Evolutionary conservation across 2,329 filamentous ascomycete species (phyloP).

Genomic region (Phoma sp.): DNA sequence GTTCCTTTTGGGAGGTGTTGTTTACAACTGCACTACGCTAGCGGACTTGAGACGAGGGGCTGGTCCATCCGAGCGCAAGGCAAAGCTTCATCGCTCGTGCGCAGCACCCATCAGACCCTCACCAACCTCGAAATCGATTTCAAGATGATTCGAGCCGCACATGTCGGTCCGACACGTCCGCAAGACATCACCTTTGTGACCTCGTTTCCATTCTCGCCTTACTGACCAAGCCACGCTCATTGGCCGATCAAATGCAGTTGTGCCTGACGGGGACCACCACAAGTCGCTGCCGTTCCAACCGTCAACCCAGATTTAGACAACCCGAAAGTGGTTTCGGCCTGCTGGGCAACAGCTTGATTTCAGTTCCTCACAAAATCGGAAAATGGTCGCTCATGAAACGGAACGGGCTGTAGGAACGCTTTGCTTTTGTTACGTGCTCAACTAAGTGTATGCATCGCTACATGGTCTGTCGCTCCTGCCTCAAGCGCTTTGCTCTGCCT

Average conservation of each 20-base stretch:
- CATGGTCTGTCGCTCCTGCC: constrained; percentile 17
- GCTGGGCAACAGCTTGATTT: too few relatives aligned
- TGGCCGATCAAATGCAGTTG: not conserved
- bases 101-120: constrained; percentile 17
- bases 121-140: not conserved
- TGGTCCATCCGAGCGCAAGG: constrained; percentile 7
- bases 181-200: not conserved
- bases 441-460: constrained; percentile 30
- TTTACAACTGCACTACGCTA: constrained; percentile 13
- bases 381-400: not conserved
- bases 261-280: not conserved
- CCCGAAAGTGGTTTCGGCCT: too few relatives aligned
- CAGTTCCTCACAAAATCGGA: too few relatives aligned
- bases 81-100: constrained; percentile 18
- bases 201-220: not conserved
- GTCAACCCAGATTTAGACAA: too few relatives aligned
- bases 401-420: constrained; percentile 20
- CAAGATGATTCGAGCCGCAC: not conserved
- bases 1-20: constrained; percentile 2
- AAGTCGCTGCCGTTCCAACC: too few relatives aligned
- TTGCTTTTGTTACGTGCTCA: constrained; percentile 40
- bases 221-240: not conserved
- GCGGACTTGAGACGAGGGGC: constrained; percentile 19
- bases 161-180: constrained; percentile 9
- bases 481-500: constrained; percentile 7